Percentiles rank a stretch among this genome's conserved stretches.
These are phyloP conservation scores for Wickerhamiella cacticola DNA, from an alignment of 805 yeast genomes.

Conservation along the genomic window DNA sequence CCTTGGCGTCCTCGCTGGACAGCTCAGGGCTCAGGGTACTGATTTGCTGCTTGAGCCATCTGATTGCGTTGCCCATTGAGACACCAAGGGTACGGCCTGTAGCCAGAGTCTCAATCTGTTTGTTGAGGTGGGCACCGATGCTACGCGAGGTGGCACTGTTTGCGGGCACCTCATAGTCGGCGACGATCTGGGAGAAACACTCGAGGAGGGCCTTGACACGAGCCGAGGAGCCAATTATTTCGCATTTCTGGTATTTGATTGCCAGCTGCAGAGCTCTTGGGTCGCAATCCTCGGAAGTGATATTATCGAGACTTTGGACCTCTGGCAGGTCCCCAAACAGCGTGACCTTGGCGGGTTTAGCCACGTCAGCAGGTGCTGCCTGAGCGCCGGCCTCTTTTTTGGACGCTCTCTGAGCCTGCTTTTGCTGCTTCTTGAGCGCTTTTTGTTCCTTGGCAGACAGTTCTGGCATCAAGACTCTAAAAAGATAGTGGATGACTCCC, in stretches of 20 bases:
- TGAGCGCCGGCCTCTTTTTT: constrained; percentile 51
- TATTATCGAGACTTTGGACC: constrained; percentile 20
- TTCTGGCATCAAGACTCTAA: constrained; percentile 9
- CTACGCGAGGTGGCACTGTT: constrained; percentile 80
- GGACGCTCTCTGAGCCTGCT: constrained; percentile 88
- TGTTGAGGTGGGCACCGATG: constrained; percentile 73
- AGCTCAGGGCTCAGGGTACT: constrained; percentile 67
- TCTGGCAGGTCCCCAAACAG: constrained; percentile 32
- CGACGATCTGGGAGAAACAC: constrained; percentile 69
- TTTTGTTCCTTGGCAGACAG: constrained; percentile 65
- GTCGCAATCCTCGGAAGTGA: constrained; percentile 60
- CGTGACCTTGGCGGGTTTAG: constrained; percentile 16
- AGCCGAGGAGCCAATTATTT: constrained; percentile 79
- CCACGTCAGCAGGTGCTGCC: constrained; percentile 12
- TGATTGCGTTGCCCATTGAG: constrained; percentile 94
- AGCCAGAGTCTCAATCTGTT: constrained; percentile 85
- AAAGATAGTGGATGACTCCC: too few species aligned
- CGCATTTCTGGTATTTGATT: constrained; percentile 67
- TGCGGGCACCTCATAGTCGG: constrained; percentile 71
- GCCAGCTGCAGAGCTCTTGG: constrained; percentile 73
- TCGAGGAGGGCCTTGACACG: constrained; percentile 75
- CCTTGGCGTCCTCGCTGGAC: constrained; percentile 54
- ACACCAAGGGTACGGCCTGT: constrained; percentile 84
- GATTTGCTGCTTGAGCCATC: constrained; percentile 94
- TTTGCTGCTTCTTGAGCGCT: constrained; percentile 76